These are phyloP conservation scores for Cryptococcus hybrid DNA, from an alignment of 1,284 basidiomycete species.

Conservation along the genomic window DNA sequence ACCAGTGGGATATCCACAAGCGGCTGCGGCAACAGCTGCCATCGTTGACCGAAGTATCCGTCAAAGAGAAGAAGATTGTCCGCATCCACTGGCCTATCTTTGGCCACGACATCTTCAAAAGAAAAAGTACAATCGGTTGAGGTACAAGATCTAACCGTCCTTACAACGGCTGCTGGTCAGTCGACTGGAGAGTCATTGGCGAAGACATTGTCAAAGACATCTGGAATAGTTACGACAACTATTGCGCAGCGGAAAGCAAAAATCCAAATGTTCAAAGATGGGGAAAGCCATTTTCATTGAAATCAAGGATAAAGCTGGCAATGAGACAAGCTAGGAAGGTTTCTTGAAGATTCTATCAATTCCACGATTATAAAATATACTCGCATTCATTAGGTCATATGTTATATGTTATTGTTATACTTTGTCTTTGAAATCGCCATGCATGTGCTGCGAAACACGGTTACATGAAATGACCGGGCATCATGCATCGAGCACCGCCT, in stretches of 20 bases:
- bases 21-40: no score
- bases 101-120: slow-evolving; percentile 19
- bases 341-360: no score
- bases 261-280: neutral
- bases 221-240: neutral
- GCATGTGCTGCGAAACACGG: neutral
- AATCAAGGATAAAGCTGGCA: no score
- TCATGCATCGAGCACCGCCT: neutral
- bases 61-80: no score
- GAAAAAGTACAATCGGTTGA: no score
- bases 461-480: neutral
- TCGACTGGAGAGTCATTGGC: neutral
- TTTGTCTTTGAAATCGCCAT: neutral
- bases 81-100: slow-evolving; percentile 14
- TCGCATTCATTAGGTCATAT: neutral
- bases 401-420: neutral
- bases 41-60: no score
- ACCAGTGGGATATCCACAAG: no score
- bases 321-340: no score
- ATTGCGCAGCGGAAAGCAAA: neutral
- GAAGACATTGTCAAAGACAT: neutral
- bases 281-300: neutral
- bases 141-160: no score
- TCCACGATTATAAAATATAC: neutral
- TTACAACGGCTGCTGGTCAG: neutral